Evolutionary conservation across 306 rosid genomes (phyloP), one percentile per base, ranked within the genome.

Genomic region (Clitoria ternatea): DNA sequence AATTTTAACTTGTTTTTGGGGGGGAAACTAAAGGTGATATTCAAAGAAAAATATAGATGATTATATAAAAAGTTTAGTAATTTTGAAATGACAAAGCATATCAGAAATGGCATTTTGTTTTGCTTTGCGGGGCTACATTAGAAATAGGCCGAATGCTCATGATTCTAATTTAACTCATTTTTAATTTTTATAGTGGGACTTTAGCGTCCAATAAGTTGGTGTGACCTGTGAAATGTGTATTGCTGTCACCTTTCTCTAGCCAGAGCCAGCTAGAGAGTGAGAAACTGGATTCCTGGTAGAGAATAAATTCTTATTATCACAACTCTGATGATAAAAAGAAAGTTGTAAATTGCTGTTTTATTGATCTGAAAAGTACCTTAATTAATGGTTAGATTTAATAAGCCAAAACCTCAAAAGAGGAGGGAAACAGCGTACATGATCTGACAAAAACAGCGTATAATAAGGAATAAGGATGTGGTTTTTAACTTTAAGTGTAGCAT

Each of bases 401-500:
- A 61, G 73, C 54, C 66, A 37, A 67, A 69, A 73, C 71, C 71
- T 69, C 37, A 42, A 65, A 70, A 65, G 65, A 18, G 32, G 48
- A 55, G 32, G 55, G 39, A 82, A 66, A 79, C 79, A 71, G 40
- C 61, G 18, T 59, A 15, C 7, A 44, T 23, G 61, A 24, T 73
- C 64, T 33, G 72, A 74, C 78, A 74, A 63, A 52, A 53, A 52
- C 57, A 63, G 66, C 68, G 11, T 54, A 43, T 64, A 78, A 50
- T 75, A 13, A 57, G 65, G 70, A 65, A 73, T n/a, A 44, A 54
- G 33, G 55, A 29, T 72, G 73, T 54, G 7, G 40, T 53, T 74
- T 74, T 62, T 37, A 26, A 69, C 81, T 83, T 75, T 83, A 37
- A 61, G 70, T 69, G 66, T 79, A 50, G 60, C 9, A 40, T 48